Percentiles rank a stretch among this genome's conserved stretches.
Conservation (phyloP, 805 yeast genomes). For the Wickerhamomyces ciferrii region DNA sequence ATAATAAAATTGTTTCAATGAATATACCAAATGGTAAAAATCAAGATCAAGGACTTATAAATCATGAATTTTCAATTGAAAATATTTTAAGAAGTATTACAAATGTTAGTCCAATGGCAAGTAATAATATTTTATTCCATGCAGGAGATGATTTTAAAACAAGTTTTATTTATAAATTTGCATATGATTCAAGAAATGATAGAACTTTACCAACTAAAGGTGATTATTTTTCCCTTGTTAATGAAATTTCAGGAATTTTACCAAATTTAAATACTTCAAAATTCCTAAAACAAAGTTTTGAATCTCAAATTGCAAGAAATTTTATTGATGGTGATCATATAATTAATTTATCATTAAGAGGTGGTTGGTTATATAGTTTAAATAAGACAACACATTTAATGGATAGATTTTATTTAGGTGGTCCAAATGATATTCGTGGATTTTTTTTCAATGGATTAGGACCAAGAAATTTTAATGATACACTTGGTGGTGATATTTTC, state of each 20-base stretch:
- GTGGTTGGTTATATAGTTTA: conserved; percentile 51
- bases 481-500: conserved; percentile 65
- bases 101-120: conserved; percentile 39
- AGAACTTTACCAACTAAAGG: conserved; percentile 42
- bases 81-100: conserved; percentile 37
- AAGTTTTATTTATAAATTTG: conserved; percentile 38
- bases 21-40: conserved; percentile 2
- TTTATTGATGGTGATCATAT: conserved; percentile 34
- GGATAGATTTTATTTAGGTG: conserved; percentile 84
- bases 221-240: conserved; percentile 26
- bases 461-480: conserved; percentile 46
- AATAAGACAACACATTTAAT: conserved; percentile 42
- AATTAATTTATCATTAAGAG: conserved; percentile 39
- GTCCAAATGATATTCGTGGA: conserved; percentile 67
- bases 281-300: conserved; percentile 31
- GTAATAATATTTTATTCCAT: conserved; percentile 48
- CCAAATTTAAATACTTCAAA: conserved; percentile 16
- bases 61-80: conserved; percentile 47
- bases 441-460: conserved; percentile 66
- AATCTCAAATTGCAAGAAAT: conserved; percentile 26
- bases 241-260: conserved; percentile 37
- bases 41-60: conserved; percentile 13
- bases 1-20: conserved; percentile 25
- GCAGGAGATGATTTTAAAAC: conserved; percentile 63
- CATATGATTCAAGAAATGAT: conserved; percentile 36